Conservation (phyloP, 805 yeast genomes). For the Groenewaldozyma tartarivorans region DNA sequence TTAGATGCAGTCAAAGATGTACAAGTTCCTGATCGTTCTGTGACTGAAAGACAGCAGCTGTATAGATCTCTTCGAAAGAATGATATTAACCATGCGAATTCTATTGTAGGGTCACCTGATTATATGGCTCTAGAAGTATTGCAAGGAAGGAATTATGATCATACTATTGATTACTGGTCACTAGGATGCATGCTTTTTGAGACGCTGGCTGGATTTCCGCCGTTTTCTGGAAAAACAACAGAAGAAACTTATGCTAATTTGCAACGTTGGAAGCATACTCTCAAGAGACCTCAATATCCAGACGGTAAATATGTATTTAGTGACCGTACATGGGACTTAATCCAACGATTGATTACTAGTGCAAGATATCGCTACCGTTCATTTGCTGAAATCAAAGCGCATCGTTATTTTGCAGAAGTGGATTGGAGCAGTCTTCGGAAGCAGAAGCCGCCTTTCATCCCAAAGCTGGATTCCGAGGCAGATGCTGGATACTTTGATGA, state of each 20-base stretch:
- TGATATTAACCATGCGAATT: slow-evolving; percentile 82
- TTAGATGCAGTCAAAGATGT: slow-evolving; percentile 66
- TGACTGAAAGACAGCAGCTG: slow-evolving; percentile 78
- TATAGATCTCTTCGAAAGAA: slow-evolving; percentile 64
- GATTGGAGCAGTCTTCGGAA: slow-evolving; percentile 65
- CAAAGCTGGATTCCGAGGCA: slow-evolving; percentile 91
- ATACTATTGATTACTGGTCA: slow-evolving; percentile 98
- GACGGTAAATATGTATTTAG: slow-evolving; percentile 89
- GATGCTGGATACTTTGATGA: slow-evolving; percentile 99
- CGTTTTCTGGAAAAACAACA: slow-evolving; percentile 86
- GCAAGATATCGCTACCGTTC: slow-evolving; percentile 67
- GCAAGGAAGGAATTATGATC: slow-evolving; percentile 88
- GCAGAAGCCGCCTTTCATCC: slow-evolving; percentile 87
- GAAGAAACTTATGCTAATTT: slow-evolving; percentile 92
- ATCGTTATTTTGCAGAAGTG: slow-evolving; percentile 76
- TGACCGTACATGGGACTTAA: slow-evolving; percentile 91
- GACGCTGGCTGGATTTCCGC: slow-evolving; percentile 93
- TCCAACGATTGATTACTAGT: slow-evolving; percentile 65
- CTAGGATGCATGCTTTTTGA: slow-evolving; percentile 96
- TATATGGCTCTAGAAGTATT: slow-evolving; percentile 97
- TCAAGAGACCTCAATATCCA: slow-evolving; percentile 83
- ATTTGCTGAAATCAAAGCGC: slow-evolving; percentile 70
- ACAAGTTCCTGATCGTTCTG: slow-evolving; percentile 60
- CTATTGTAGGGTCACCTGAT: slow-evolving; percentile 97
- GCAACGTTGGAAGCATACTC: slow-evolving; percentile 83